These are phyloP conservation scores for Phytophthora sojae DNA, from an alignment of 352 stramenopile genomes.

Conservation along the genomic window DNA sequence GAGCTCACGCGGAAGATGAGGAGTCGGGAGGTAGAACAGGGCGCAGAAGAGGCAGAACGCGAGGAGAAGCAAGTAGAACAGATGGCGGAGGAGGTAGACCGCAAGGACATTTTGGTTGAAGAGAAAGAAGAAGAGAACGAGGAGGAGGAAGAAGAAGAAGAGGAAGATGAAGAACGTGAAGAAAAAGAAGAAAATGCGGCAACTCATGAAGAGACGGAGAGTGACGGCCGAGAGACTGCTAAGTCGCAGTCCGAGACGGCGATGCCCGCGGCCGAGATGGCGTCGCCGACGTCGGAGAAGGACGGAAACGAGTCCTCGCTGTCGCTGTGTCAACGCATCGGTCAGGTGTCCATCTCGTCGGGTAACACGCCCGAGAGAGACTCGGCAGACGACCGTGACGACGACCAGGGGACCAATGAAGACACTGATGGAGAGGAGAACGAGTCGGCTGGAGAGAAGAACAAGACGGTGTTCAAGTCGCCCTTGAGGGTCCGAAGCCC, in stretches of 20 bases:
- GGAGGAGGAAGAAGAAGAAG: slow-evolving; percentile 6
- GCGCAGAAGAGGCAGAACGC: neutral
- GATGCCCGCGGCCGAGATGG: slow-evolving; percentile 27
- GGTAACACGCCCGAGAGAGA: slow-evolving; percentile 18
- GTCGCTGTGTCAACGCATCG: slow-evolving; percentile 79
- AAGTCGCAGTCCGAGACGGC: neutral
- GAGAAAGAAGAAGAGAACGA: slow-evolving; percentile 8
- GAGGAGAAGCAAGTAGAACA: neutral
- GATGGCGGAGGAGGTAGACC: slow-evolving; percentile 12
- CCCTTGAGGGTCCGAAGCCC: slow-evolving; percentile 31
- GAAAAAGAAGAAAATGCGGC: slow-evolving; percentile 1
- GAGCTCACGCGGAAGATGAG: slow-evolving; percentile 88
- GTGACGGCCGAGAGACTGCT: neutral
- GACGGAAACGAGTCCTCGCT: slow-evolving; percentile 56
- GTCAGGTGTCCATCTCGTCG: slow-evolving; percentile 80
- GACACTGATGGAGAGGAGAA: slow-evolving; percentile 32
- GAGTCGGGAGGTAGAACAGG: slow-evolving; percentile 24
- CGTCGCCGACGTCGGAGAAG: slow-evolving; percentile 28
- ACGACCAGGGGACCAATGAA: slow-evolving; percentile 16
- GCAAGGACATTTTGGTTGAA: slow-evolving; percentile 9
- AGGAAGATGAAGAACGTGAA: neutral
- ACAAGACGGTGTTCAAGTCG: slow-evolving; percentile 27
- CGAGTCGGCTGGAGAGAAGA: slow-evolving; percentile 16
- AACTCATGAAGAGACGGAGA: slow-evolving; percentile 7
- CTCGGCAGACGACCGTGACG: slow-evolving; percentile 5